These are phyloP conservation scores for Eudorina sp. DNA, from an alignment of 139 green algal genomes.

Conservation along the genomic window DNA sequence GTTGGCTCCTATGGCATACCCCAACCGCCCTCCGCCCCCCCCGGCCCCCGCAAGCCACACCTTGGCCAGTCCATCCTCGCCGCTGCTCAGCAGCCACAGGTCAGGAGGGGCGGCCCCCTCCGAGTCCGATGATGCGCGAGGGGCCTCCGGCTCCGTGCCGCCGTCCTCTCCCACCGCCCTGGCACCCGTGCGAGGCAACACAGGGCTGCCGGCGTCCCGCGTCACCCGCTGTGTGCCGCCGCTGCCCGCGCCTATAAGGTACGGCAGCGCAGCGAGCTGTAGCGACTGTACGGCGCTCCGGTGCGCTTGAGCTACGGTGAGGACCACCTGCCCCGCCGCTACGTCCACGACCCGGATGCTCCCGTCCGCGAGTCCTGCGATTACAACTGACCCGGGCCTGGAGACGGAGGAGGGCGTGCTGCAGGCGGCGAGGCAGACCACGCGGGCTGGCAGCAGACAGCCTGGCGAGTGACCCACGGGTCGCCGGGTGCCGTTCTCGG, in stretches of 20 bases:
- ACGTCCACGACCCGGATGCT: constrained; percentile 45
- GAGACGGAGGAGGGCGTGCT: background rate
- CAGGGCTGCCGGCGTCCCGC: background rate
- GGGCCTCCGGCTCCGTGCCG: no score
- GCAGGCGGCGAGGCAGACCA: constrained; percentile 22
- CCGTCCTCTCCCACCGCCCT: background rate
- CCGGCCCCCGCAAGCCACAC: no score
- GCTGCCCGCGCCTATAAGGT: background rate
- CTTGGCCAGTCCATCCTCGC: constrained; percentile 40
- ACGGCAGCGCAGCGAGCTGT: constrained; percentile 6
- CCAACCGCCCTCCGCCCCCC: background rate
- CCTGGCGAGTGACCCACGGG: background rate
- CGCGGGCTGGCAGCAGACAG: constrained; percentile 27
- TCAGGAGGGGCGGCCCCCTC: background rate
- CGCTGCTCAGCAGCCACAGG: constrained; percentile 35
- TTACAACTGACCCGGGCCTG: background rate
- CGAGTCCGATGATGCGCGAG: no score
- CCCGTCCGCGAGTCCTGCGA: constrained; percentile 35
- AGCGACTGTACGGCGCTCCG: constrained; percentile 23
- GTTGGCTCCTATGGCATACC: no score
- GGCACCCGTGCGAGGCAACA: background rate
- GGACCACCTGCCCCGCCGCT: constrained; percentile 9
- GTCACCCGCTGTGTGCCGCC: background rate
- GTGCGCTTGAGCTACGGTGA: constrained; percentile 28
- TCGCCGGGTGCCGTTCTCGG: background rate